A percentile compares a stretch with the other conserved stretches of the same genome.
These are phyloP conservation scores for Trichosporon sp. DNA, from an alignment of 1,284 basidiomycete species.

Conservation along the genomic window DNA sequence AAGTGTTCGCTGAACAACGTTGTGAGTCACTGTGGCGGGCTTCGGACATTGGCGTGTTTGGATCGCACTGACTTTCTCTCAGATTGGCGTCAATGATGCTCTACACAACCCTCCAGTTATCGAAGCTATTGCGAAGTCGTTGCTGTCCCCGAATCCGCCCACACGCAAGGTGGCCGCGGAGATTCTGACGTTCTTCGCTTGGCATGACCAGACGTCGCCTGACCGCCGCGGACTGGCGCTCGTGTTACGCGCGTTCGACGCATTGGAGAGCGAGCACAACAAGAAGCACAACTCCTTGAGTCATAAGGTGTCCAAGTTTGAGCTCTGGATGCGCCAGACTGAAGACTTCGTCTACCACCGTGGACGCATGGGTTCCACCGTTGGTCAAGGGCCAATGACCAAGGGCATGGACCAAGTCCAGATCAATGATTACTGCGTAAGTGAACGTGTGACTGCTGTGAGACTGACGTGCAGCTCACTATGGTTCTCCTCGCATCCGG, in stretches of 20 bases:
- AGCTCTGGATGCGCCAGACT: conserved; percentile 83
- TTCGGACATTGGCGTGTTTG: not conserved
- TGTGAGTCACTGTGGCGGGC: conserved; percentile 51
- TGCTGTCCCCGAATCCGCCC: conserved; percentile 75
- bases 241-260: conserved; percentile 51
- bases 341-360: conserved; percentile 72
- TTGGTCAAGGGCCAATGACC: conserved; percentile 88
- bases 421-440: conserved; percentile 38
- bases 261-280: conserved; percentile 39
- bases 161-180: conserved; percentile 79
- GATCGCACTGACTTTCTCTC: conserved; percentile 7
- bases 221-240: conserved; percentile 50
- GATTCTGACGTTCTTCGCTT: conserved; percentile 55
- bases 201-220: conserved; percentile 40
- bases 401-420: conserved; percentile 44
- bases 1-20: conserved; percentile 74
- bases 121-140: conserved; percentile 72
- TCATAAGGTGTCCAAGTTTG: conserved; percentile 66
- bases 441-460: conserved; percentile 10
- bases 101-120: conserved; percentile 71
- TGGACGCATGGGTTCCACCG: conserved; percentile 90
- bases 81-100: conserved; percentile 73
- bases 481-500: conserved; percentile 31
- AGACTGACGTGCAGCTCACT: conserved; percentile 19
- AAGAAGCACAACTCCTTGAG: conserved; percentile 35